Percentiles rank a stretch among this genome's conserved stretches.
Conservation (phyloP, 345 rosid species). For the Boechera stricta region DNA sequence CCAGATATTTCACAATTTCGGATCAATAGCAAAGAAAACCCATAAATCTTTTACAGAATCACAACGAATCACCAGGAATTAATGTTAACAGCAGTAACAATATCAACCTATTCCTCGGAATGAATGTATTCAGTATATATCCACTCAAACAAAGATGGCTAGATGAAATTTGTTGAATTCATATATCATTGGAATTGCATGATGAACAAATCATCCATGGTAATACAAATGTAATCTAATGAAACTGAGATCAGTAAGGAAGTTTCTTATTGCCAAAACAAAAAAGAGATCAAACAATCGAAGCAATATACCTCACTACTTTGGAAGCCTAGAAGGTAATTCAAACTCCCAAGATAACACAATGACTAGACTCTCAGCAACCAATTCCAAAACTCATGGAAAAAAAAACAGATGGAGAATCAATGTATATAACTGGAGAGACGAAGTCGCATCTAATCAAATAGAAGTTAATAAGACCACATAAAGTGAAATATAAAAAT, state of each 20-base stretch:
- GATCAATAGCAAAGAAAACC: not conserved
- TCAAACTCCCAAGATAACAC: slow-evolving; percentile 23
- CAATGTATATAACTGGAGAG: slow-evolving; percentile 30
- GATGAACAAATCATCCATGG: slow-evolving; percentile 4
- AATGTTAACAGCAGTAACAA: not conserved
- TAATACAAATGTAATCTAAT: slow-evolving; percentile 11
- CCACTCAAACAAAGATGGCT: not conserved
- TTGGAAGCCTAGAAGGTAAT: slow-evolving; percentile 6
- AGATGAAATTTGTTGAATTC: not conserved
- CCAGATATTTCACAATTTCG: not conserved
- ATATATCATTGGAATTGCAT: slow-evolving; percentile 1
- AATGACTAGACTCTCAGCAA: slow-evolving; percentile 19
- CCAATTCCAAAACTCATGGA: slow-evolving; percentile 14
- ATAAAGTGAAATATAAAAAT: not conserved
- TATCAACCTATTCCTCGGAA: not conserved
- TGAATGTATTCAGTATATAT: not conserved
- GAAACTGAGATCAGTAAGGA: not conserved
- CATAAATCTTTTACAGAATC: not conserved
- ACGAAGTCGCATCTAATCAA: slow-evolving; percentile 41
- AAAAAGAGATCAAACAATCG: not conserved
- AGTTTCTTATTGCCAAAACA: not conserved
- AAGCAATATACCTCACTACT: slow-evolving; percentile 3
- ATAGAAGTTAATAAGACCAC: slow-evolving; percentile 16
- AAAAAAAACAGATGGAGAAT: slow-evolving; percentile 11
- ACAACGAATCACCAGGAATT: not conserved